Base-by-base conservation (phyloP, 208 protist species). In the Acanthamoeba triangularis region DNA sequence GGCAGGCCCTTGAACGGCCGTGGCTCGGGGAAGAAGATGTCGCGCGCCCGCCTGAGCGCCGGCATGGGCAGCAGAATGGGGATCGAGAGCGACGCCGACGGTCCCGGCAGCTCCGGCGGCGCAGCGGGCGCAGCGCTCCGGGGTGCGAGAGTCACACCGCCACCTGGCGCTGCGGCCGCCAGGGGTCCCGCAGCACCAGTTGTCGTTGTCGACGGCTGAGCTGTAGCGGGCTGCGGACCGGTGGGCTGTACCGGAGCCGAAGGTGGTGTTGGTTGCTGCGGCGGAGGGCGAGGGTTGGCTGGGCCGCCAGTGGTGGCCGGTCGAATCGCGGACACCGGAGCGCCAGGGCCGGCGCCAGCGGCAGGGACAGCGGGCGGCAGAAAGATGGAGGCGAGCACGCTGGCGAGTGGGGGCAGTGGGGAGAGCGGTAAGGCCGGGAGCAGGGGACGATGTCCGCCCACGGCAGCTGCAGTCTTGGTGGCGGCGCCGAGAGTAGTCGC, bases 21-120 rank as follows among this genome's bases (percentile, higher is more conserved):
- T 44, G 76, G 76, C 44, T 85, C 76, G 14, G 76, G 76, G 28
- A 85, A 85, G 76, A 85, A 85, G 76, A 85, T 85, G 47, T 85
- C 76, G 0, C 76, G 76, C 20, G 25, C 76, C 2, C 76, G 37
- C n/a, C 23, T 49, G 28, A 35, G 76, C 37, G 76, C 30, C 4
- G 76, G 44, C 44, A 80, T 49, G 69, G 76, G 76, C 37, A 85
- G 76, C 47, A 85, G 2, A 8, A 85, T 56, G 20, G 76, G 76
- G 14, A 49, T 8, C 14, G 76, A 41, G 28, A 78, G 52, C 44
- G 30, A 59, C 6, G 76, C 76, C 47, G 76, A 85, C 47, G 76
- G 76, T 18, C 61, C 61, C 16, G 61, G 61, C 18, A 67, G 61
- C 61, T 13, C 52, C 11, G 69, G 61, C 23, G 25, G 18, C 25